Conservation (phyloP, 108 stramenopile species). For the Fragilaria radians region DNA sequence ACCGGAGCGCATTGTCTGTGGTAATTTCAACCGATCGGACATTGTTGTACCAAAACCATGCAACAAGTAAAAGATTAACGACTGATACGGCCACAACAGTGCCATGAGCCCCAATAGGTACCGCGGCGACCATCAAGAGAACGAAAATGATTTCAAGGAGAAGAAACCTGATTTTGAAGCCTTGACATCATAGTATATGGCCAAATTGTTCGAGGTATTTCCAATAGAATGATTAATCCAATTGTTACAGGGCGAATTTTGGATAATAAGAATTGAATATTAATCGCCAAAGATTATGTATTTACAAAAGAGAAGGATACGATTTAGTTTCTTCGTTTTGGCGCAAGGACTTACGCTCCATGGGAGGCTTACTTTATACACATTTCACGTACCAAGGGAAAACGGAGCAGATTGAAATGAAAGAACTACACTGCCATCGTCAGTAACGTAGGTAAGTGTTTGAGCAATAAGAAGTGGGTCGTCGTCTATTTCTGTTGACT, state of each 20-base stretch:
- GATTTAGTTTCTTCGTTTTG: too few relatives aligned
- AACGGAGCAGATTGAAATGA: conserved; percentile 78
- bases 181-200: conserved; percentile 30
- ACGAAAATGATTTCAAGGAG: conserved; percentile 66
- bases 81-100: conserved; percentile 73
- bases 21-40: conserved; percentile 82
- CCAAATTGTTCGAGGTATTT: too few relatives aligned
- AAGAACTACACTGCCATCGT: conserved; percentile 74
- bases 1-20: conserved; percentile 68
- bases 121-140: conserved; percentile 51
- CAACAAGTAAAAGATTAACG: conserved; percentile 68
- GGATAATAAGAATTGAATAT: too few relatives aligned
- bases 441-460: conserved; percentile 82
- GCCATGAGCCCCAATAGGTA: conserved; percentile 80
- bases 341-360: neutral
- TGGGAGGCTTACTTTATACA: neutral
- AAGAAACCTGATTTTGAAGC: conserved; percentile 73
- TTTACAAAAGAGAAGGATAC: too few relatives aligned
- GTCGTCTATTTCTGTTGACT: conserved; percentile 26
- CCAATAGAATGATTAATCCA: too few relatives aligned
- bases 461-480: conserved; percentile 85
- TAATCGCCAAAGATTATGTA: too few relatives aligned
- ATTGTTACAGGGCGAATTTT: too few relatives aligned
- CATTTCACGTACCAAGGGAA: conserved; percentile 61
- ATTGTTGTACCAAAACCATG: conserved; percentile 89